Evolutionary conservation across 129 eudicot species (phyloP), one percentile per base, ranked within the genome.

Genomic region (Flaveria linearis): DNA sequence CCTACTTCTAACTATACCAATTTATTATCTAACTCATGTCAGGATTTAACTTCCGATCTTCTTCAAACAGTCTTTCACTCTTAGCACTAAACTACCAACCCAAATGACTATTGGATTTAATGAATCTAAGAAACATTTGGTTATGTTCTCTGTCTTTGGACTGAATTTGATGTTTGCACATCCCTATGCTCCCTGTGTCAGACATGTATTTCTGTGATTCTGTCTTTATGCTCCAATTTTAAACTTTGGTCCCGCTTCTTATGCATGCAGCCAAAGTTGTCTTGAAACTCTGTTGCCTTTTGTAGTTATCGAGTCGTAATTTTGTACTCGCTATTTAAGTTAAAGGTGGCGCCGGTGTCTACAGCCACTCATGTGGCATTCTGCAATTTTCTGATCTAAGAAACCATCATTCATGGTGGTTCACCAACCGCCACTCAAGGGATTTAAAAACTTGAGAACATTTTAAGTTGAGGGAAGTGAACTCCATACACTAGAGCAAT

Each of bases 381-480:
- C 80, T 83, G 78, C 79, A 82, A 73, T 39, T 64, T 60, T 82
- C 39, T 39, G 56, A 43, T 42, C 45, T 69, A 76, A 76, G 85
- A 58, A 82, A 76, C 61, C 61, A 55, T 64, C 64, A 56, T 16
- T 50, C n/a, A 51, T 75, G 69, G 39, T 33, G 60, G 13, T 80
- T 13, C 36, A 56, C 75, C 67, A 33, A 61, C 69, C 78, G 30
- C 58, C 78, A 74, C 52, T 70, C 9, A 20, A 25, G 7, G 43
- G 60, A 1, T 49, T 47, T 46, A 46, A 70, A 70, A n/a, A 47
- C 23, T 18, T 41, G 26, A 39, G 8, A 14, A 46, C 12, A 14
- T 23, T 18, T 18, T 41, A 3, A 43, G 45, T 14, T 46, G 12
- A 43, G 11, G 11, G 25, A 25, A 12, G 39, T 69, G 23, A 22